Evolutionary conservation across 805 yeast genomes (phyloP).

Genomic region (Suhomyces vadensis): DNA sequence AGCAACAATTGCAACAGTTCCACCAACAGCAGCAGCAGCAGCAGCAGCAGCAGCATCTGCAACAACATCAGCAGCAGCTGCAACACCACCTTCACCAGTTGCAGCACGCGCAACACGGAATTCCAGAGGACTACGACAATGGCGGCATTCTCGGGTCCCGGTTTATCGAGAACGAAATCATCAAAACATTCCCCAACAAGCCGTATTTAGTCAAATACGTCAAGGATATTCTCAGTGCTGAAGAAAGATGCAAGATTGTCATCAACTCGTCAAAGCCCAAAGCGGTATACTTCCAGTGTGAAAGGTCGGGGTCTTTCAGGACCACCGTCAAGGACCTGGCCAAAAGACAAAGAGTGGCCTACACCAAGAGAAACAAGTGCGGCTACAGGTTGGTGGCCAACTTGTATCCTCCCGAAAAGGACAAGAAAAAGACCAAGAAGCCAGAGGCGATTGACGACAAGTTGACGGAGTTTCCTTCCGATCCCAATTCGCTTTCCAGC

Average conservation of each 20-base stretch:
- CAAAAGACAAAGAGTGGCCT: conserved; percentile 48
- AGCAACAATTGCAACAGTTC: conserved; percentile 16
- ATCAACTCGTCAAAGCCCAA: conserved; percentile 49
- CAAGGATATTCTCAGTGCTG: conserved; percentile 37
- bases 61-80: conserved; percentile 18
- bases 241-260: conserved; percentile 43
- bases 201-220: conserved; percentile 29
- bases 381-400: conserved; percentile 47
- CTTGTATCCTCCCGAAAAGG: conserved; percentile 46
- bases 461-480: conserved; percentile 18
- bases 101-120: conserved; percentile 7
- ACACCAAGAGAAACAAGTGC: conserved; percentile 48
- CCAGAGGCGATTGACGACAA: conserved; percentile 30
- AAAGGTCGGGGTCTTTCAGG: conserved; percentile 45
- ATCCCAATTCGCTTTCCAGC: conserved; percentile 15
- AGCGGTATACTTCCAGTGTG: conserved; percentile 50
- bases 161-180: conserved; percentile 16
- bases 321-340: conserved; percentile 48
- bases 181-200: conserved; percentile 18
- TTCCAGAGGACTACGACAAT: conserved; percentile 14
- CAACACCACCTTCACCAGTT: conserved; percentile 16
- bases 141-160: conserved; percentile 16
- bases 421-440: conserved; percentile 34
- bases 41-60: conserved; percentile 14
- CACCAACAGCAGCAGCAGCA: conserved; percentile 14